phyloP scores from a whole-genome alignment of 1,284 basidiomycete genomes.

The Chalciporus sp. region DNA sequence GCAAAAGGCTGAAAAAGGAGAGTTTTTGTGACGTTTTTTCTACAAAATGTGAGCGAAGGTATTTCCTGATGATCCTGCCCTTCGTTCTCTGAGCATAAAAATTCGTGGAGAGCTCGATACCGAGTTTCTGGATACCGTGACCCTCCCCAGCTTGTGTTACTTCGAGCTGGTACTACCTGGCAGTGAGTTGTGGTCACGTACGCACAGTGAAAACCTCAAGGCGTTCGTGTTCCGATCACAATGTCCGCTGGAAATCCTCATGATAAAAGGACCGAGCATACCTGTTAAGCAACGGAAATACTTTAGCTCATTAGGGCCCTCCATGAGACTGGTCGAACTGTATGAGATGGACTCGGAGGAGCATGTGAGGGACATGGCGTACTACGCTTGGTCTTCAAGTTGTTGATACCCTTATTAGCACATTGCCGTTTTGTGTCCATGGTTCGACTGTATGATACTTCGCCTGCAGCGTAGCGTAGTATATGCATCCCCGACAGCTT shows the following conservation, averaged over 20 bases:
- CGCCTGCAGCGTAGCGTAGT: too few species aligned
- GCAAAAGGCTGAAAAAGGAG: too few species aligned
- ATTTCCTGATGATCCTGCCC: too few species aligned
- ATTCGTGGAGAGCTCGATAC: conserved; percentile 4
- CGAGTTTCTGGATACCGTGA: conserved; percentile 12
- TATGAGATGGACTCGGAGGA: background rate
- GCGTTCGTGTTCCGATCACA: conserved; percentile 15
- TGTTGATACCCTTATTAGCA: too few species aligned
- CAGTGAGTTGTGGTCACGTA: conserved; percentile 7
- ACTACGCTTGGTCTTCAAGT: too few species aligned
- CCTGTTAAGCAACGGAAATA: too few species aligned
- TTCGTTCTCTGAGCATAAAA: background rate
- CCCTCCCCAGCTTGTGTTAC: conserved; percentile 7
- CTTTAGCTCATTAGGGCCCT: conserved; percentile 15
- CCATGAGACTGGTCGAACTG: conserved; percentile 19
- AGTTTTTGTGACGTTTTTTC: too few species aligned
- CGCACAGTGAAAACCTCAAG: conserved; percentile 10
- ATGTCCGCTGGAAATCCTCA: conserved; percentile 23
- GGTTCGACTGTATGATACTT: too few species aligned
- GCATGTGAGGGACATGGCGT: too few species aligned
- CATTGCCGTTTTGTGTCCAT: too few species aligned
- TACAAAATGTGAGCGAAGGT: too few species aligned
- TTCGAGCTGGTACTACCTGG: conserved; percentile 19
- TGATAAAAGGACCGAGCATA: background rate
- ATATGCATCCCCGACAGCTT: too few species aligned